phyloP scores from a whole-genome alignment of 2,329 filamentous ascomycete species.

The Fusarium aywerte region DNA sequence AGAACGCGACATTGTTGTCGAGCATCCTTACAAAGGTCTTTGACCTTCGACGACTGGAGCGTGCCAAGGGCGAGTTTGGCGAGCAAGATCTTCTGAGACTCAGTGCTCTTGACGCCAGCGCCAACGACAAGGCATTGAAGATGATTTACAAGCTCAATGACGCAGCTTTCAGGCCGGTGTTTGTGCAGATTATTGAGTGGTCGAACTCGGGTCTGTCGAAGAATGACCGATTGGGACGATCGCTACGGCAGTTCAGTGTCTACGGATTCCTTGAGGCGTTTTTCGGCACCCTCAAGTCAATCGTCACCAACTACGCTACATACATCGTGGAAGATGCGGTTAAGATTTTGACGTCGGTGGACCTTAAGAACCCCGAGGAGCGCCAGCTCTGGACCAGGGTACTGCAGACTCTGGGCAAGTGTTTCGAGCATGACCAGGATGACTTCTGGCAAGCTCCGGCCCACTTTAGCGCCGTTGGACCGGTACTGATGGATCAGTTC shows the following conservation, averaged over 20 bases:
- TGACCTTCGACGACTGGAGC: slow-evolving; percentile 72
- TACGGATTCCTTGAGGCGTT: slow-evolving; percentile 84
- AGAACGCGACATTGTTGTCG: slow-evolving; percentile 77
- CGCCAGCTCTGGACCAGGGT: slow-evolving; percentile 74
- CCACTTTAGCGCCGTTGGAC: slow-evolving; percentile 80
- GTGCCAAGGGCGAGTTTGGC: slow-evolving; percentile 58
- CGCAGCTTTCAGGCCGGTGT: slow-evolving; percentile 90
- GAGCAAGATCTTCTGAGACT: slow-evolving; percentile 61
- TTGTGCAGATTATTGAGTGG: slow-evolving; percentile 88
- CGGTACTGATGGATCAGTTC: slow-evolving; percentile 76
- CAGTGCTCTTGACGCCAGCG: slow-evolving; percentile 68
- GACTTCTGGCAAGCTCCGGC: slow-evolving; percentile 95
- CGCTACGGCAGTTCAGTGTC: slow-evolving; percentile 76
- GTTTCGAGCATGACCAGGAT: slow-evolving; percentile 90
- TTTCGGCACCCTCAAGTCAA: slow-evolving; percentile 88
- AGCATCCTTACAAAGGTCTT: slow-evolving; percentile 69
- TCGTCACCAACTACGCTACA: slow-evolving; percentile 90
- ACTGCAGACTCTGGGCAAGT: slow-evolving; percentile 76
- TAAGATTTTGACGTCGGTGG: slow-evolving; percentile 64
- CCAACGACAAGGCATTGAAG: slow-evolving; percentile 80
- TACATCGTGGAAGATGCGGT: slow-evolving; percentile 83
- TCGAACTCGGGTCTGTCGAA: slow-evolving; percentile 69
- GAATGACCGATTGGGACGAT: slow-evolving; percentile 67
- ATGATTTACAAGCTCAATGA: slow-evolving; percentile 99
- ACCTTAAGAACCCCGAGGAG: slow-evolving; percentile 62